These are phyloP conservation scores for Marasmius sp. DNA, from an alignment of 1,284 basidiomycete species.

Conservation along the genomic window DNA sequence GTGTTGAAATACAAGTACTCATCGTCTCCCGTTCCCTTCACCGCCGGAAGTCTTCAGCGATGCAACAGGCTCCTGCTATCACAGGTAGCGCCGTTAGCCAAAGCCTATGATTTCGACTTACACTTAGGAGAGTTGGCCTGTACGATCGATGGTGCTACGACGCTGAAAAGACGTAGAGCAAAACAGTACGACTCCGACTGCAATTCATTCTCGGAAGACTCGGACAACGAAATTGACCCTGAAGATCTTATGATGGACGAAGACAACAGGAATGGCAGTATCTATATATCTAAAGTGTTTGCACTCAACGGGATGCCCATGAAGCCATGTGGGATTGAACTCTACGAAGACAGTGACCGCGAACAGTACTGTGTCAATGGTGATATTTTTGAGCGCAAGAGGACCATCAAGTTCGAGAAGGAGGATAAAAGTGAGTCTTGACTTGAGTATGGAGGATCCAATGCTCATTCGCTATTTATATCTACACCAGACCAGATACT, in stretches of 20 bases:
- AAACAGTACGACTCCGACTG: neutral
- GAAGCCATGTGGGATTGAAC: neutral
- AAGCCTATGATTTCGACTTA: constrained; percentile 6
- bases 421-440: neutral
- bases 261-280: neutral
- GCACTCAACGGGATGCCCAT: constrained; percentile 10
- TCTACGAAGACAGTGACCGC: neutral
- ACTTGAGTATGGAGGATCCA: neutral
- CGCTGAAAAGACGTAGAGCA: neutral
- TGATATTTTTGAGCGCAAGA: neutral
- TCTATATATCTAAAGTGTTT: neutral
- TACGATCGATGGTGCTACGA: neutral
- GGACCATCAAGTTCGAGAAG: neutral
- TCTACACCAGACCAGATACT: neutral
- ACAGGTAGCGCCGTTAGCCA: constrained; percentile 9
- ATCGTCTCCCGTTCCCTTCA: neutral
- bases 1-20: neutral
- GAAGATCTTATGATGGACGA: constrained; percentile 7
- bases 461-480: neutral
- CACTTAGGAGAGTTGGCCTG: constrained; percentile 3
- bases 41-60: constrained; percentile 1
- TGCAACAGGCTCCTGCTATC: constrained; percentile 5
- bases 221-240: neutral
- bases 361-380: neutral
- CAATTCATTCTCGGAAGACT: neutral